Evolutionary conservation across 768 basidiomycete genomes (phyloP).

Genomic region (Hygrophorus pudorinus): DNA sequence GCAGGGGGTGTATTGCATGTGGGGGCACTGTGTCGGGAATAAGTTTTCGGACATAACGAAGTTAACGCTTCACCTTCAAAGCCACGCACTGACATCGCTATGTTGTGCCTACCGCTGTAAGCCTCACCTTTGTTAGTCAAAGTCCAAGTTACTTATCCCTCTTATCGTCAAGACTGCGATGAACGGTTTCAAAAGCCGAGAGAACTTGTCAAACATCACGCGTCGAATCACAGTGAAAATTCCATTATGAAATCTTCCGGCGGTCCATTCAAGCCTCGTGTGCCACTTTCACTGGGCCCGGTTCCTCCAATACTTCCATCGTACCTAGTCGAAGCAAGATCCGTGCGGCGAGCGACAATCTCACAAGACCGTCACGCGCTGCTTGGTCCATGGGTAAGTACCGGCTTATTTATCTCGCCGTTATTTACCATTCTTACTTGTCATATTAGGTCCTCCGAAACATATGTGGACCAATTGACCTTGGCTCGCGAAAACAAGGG

Average conservation of each 20-base stretch:
- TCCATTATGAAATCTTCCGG: conserved; percentile 24
- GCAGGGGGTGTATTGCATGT: conserved; percentile 15
- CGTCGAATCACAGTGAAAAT: conserved; percentile 25
- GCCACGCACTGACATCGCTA: conserved; percentile 36
- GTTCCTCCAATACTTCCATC: conserved; percentile 38
- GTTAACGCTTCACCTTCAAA: conserved; percentile 40
- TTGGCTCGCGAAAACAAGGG: conserved; percentile 4
- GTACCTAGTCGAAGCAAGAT: conserved; percentile 37
- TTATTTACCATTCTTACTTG: conserved; percentile 3
- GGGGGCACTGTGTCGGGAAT: conserved; percentile 42
- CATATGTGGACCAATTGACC: conserved; percentile 15
- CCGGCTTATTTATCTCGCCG: background rate
- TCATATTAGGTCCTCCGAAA: conserved; percentile 15
- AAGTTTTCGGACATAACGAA: conserved; percentile 25
- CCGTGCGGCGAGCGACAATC: conserved; percentile 35
- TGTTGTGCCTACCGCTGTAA: conserved; percentile 46
- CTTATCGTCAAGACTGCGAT: conserved; percentile 37
- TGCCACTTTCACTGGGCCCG: conserved; percentile 22
- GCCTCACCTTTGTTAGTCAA: conserved; percentile 1
- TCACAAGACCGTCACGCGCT: conserved; percentile 38
- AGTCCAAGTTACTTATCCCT: conserved; percentile 6
- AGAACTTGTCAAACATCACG: conserved; percentile 42
- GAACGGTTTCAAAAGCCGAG: conserved; percentile 34
- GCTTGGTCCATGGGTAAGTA: conserved; percentile 46
- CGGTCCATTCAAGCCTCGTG: conserved; percentile 22